These are phyloP conservation scores for Eutrema yunnanense DNA, from an alignment of 345 rosid genomes.

Conservation along the genomic window DNA sequence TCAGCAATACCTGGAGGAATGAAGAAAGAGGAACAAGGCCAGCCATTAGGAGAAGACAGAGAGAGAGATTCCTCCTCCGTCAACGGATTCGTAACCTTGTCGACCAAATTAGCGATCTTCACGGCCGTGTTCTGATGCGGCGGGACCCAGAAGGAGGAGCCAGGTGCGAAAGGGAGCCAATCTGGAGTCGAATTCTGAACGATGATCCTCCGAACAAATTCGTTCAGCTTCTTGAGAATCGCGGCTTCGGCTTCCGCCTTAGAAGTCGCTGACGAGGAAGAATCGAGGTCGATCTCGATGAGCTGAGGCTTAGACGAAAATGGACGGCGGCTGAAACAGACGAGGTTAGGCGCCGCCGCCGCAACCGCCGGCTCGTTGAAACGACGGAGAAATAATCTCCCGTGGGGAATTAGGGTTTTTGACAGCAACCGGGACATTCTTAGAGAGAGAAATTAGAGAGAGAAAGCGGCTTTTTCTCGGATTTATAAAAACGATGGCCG, in stretches of 20 bases:
- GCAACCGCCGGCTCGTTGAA: neutral
- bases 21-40: constrained; percentile 41
- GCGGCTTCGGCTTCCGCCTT: constrained; percentile 25
- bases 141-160: constrained; percentile 50
- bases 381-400: constrained; percentile 23
- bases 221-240: constrained; percentile 31
- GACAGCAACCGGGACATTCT: constrained; percentile 28
- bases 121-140: constrained; percentile 16
- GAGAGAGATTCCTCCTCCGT: constrained; percentile 36
- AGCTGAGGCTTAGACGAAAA: constrained; percentile 18
- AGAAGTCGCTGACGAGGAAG: constrained; percentile 9
- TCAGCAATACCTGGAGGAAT: constrained; percentile 20
- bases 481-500: neutral
- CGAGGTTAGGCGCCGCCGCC: neutral
- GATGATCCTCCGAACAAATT: constrained; percentile 28
- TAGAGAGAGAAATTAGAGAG: neutral
- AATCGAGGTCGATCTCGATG: constrained; percentile 25
- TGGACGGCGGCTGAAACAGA: constrained; percentile 16
- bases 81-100: constrained; percentile 24
- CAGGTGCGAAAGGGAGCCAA: constrained; percentile 49
- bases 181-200: constrained; percentile 41
- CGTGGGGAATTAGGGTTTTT: constrained; percentile 27
- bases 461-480: neutral
- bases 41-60: constrained; percentile 30
- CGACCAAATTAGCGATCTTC: constrained; percentile 21